A percentile compares a stretch with the other conserved stretches of the same genome.
Conservation (phyloP, 2,329 filamentous ascomycete genomes). For the Monosporascus cannonballus region DNA sequence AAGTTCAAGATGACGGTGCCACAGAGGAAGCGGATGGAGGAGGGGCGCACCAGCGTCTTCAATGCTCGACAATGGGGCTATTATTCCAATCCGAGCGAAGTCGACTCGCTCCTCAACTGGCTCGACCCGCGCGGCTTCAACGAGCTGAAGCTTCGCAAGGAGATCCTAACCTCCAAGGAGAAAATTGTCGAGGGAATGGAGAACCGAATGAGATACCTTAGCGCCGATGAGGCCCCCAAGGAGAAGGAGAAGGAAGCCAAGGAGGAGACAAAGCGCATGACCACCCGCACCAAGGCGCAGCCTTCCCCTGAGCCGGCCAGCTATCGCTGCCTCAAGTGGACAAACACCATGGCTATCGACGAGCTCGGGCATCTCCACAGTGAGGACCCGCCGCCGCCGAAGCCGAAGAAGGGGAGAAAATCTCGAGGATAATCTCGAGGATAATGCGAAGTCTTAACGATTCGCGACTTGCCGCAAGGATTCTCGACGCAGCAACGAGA, state of each 20-base stretch:
- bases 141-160: slow-evolving; percentile 82
- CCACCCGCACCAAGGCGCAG: slow-evolving; percentile 40
- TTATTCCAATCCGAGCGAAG: slow-evolving; percentile 70
- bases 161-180: slow-evolving; percentile 70
- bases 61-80: slow-evolving; percentile 85
- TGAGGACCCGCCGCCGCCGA: slow-evolving; percentile 45
- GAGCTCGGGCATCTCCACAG: slow-evolving; percentile 53
- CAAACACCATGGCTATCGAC: slow-evolving; percentile 51
- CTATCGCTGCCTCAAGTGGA: slow-evolving; percentile 48
- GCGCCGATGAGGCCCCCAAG: slow-evolving; percentile 31
- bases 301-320: slow-evolving; percentile 38
- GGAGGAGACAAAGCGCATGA: slow-evolving; percentile 35
- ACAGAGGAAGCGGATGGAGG: slow-evolving; percentile 79
- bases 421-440: slow-evolving; percentile 23
- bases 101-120: slow-evolving; percentile 80
- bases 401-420: slow-evolving; percentile 47
- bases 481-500: neutral
- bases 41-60: slow-evolving; percentile 72
- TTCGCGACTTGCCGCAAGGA: neutral
- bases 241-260: slow-evolving; percentile 26
- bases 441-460: neutral
- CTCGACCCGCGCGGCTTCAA: slow-evolving; percentile 81
- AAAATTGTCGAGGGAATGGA: slow-evolving; percentile 76
- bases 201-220: slow-evolving; percentile 68
- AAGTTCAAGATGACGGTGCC: slow-evolving; percentile 77